Evolutionary conservation across 192 early-diverging fungal genomes (phyloP).

Genomic region (Linnemannia zychae): DNA sequence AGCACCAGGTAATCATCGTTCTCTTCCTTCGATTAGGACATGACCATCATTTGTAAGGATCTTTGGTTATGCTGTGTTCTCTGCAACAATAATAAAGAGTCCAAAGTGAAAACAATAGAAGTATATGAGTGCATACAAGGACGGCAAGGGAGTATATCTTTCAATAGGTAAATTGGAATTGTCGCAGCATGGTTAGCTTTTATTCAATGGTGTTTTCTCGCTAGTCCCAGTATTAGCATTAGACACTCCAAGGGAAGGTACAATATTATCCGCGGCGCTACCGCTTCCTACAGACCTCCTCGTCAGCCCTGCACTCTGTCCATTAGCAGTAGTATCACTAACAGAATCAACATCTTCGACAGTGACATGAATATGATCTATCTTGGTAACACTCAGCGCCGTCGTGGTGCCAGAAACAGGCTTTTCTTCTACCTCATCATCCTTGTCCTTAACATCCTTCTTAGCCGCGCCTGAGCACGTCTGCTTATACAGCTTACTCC

Average conservation of each 20-base stretch:
- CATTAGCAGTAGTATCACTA: neutral
- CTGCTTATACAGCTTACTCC: conserved; percentile 35
- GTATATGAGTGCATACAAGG: no score
- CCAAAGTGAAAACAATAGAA: no score
- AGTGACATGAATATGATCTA: conserved; percentile 27
- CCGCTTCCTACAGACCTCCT: conserved; percentile 12
- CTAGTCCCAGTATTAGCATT: neutral
- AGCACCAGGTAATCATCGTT: no score
- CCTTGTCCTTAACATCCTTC: neutral
- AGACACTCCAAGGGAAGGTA: neutral
- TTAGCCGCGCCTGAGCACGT: neutral
- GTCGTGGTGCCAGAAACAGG: neutral
- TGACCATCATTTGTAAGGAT: no score
- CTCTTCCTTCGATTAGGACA: no score
- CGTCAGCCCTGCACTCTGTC: neutral
- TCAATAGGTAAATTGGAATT: no score
- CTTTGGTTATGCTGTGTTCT: no score
- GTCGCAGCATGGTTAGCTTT: no score
- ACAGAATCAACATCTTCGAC: conserved; percentile 7
- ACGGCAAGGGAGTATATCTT: no score
- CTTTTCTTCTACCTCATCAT: neutral
- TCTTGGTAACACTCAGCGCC: neutral
- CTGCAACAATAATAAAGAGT: no score
- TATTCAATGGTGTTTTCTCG: neutral
- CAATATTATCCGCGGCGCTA: neutral